Conservation (phyloP, 2,329 filamentous ascomycete species). For the Aschersonia sp. region DNA sequence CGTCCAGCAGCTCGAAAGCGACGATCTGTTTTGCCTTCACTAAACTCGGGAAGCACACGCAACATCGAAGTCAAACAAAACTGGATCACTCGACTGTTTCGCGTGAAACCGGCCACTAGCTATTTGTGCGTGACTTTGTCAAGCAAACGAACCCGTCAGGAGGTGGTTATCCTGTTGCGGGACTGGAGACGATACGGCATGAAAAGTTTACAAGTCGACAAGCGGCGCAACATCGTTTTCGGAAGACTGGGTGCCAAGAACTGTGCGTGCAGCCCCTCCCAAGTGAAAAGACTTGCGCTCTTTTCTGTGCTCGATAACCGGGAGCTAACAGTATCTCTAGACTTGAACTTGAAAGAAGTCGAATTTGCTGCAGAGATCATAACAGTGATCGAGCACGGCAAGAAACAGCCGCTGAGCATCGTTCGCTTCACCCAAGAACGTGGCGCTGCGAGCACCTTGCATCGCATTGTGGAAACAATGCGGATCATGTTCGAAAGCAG, state of each 20-base stretch:
- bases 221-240: slow-evolving; percentile 64
- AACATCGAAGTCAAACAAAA: slow-evolving; percentile 59
- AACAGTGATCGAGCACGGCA: slow-evolving; percentile 75
- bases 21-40: slow-evolving; percentile 17
- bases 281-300: background rate
- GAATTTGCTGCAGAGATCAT: slow-evolving; percentile 78
- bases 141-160: slow-evolving; percentile 55
- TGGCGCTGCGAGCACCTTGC: slow-evolving; percentile 83
- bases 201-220: slow-evolving; percentile 63
- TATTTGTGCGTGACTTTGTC: slow-evolving; percentile 64
- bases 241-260: slow-evolving; percentile 65
- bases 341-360: slow-evolving; percentile 74
- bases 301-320: background rate
- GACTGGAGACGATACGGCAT: slow-evolving; percentile 80
- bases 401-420: slow-evolving; percentile 61
- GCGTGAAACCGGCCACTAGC: slow-evolving; percentile 69
- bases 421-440: slow-evolving; percentile 79
- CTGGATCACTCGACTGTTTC: slow-evolving; percentile 81
- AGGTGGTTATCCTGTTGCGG: slow-evolving; percentile 59
- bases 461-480: slow-evolving; percentile 67
- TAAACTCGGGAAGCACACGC: slow-evolving; percentile 24
- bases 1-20: slow-evolving; percentile 4
- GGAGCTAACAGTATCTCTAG: slow-evolving; percentile 23
- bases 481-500: slow-evolving; percentile 52
- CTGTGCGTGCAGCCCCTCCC: slow-evolving; percentile 39